Conservation (phyloP, 495 filamentous ascomycete species). For the Zalerion maritima region DNA sequence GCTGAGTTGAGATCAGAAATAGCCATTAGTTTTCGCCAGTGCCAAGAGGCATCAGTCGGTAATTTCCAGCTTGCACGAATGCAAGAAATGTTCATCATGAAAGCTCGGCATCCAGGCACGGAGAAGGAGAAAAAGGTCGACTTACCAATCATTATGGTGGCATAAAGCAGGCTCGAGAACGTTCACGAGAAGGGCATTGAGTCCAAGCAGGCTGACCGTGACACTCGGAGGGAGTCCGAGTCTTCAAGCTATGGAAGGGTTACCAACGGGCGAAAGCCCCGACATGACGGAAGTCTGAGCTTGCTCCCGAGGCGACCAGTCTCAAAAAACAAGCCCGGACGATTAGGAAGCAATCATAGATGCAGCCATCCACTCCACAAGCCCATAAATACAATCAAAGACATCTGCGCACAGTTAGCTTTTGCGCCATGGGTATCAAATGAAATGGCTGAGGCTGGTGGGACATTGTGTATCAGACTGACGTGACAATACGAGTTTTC, state of each 20-base stretch:
- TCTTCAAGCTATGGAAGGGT: no score
- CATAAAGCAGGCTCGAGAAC: no score
- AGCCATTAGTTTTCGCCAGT: slow-evolving; percentile 83
- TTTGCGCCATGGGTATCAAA: background rate
- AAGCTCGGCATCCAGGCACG: slow-evolving; percentile 4
- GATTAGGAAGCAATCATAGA: no score
- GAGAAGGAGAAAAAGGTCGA: slow-evolving; percentile 2
- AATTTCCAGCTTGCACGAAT: slow-evolving; percentile 98
- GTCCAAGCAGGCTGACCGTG: no score
- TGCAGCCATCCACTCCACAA: no score
- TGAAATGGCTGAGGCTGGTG: slow-evolving; percentile 3
- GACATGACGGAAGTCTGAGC: no score
- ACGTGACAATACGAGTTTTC: slow-evolving; percentile 96
- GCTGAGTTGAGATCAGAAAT: slow-evolving; percentile 52
- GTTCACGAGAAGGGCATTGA: no score
- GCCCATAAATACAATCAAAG: no score
- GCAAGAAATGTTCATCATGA: slow-evolving; percentile 72
- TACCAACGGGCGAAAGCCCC: no score
- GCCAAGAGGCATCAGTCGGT: slow-evolving; percentile 79
- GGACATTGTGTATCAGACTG: slow-evolving; percentile 79
- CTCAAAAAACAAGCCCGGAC: no score
- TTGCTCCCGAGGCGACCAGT: no score
- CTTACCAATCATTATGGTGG: slow-evolving; percentile 7
- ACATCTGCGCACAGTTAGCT: slow-evolving; percentile 6
- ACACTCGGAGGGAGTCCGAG: no score